Conservation (phyloP, 805 yeast genomes). For the Candida stauntonica region DNA sequence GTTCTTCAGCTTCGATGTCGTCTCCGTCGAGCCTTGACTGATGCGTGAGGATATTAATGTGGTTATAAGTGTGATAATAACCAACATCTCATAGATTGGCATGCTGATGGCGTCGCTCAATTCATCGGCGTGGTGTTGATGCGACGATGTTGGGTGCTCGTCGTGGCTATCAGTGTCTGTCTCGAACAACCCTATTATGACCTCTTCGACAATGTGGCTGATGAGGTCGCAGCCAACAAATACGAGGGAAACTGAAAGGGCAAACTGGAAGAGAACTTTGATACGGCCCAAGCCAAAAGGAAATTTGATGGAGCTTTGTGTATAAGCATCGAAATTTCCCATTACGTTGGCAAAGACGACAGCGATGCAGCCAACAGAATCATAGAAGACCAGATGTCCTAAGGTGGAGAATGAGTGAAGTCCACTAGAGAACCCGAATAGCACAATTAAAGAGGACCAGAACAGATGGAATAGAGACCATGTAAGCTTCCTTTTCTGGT, state of each 20-base stretch:
- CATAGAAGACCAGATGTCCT: constrained; percentile 85
- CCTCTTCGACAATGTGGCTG: constrained; percentile 82
- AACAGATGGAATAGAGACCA: constrained; percentile 59
- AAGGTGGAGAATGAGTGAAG: constrained; percentile 66
- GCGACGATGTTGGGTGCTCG: constrained; percentile 18
- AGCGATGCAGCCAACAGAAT: constrained; percentile 70
- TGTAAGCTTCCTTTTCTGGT: constrained; percentile 52
- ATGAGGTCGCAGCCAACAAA: constrained; percentile 89
- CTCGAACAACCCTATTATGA: constrained; percentile 30
- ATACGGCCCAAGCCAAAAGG: constrained; percentile 94
- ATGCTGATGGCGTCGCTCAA: constrained; percentile 20
- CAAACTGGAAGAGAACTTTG: constrained; percentile 85
- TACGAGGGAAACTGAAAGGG: constrained; percentile 73
- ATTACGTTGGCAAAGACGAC: constrained; percentile 71
- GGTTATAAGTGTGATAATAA: constrained; percentile 24
- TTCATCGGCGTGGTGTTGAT: constrained; percentile 26
- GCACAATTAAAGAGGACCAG: constrained; percentile 51
- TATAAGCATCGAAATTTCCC: constrained; percentile 94
- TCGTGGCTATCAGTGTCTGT: constrained; percentile 6
- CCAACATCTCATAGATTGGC: constrained; percentile 28
- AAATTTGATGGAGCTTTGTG: constrained; percentile 67
- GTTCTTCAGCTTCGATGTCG: constrained; percentile 1
- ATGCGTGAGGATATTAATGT: constrained; percentile 34
- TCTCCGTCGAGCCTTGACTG: not conserved
- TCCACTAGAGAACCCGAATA: constrained; percentile 52